phyloP scores from a whole-genome alignment of 805 yeast species.

The Kluyveromyces wickerhamii region DNA sequence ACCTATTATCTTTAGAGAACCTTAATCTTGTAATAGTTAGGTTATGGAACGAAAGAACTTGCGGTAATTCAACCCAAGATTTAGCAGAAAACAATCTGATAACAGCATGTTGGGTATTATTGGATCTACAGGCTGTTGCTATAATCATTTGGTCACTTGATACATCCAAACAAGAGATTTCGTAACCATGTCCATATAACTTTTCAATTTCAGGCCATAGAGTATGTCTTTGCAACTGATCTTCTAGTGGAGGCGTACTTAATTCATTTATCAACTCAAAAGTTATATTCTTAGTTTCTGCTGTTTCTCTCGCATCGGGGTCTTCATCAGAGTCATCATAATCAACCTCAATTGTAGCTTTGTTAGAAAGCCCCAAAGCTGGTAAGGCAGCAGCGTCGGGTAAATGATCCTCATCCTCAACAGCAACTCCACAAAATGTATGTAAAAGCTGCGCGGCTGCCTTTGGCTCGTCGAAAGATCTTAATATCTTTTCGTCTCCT shows the following conservation, averaged over 20 bases:
- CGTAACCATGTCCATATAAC: conserved; percentile 96
- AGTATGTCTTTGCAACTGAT: conserved; percentile 82
- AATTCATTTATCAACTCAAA: conserved; percentile 42
- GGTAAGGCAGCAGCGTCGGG: conserved; percentile 89
- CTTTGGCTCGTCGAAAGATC: conserved; percentile 84
- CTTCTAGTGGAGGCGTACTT: conserved; percentile 72
- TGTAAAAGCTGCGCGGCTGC: conserved; percentile 59
- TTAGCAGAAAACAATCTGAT: conserved; percentile 62
- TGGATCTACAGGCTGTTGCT: conserved; percentile 90
- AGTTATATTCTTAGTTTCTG: conserved; percentile 33
- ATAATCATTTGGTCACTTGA: conserved; percentile 54
- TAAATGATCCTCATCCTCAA: conserved; percentile 31
- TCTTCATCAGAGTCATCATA: conserved; percentile 35
- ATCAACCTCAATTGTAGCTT: conserved; percentile 56
- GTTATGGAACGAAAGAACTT: conserved; percentile 57
- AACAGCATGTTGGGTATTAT: conserved; percentile 76
- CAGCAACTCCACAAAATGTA: conserved; percentile 41
- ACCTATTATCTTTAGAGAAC: conserved; percentile 61
- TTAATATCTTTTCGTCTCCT: conserved; percentile 88
- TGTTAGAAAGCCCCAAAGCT: conserved; percentile 87
- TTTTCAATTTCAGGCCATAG: conserved; percentile 94
- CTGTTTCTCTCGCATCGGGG: conserved; percentile 28
- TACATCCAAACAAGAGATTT: conserved; percentile 69
- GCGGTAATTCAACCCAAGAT: conserved; percentile 55
- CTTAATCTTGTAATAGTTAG: conserved; percentile 78